Conservation (phyloP, 768 basidiomycete species). For the Rhodotorula toruloides region DNA sequence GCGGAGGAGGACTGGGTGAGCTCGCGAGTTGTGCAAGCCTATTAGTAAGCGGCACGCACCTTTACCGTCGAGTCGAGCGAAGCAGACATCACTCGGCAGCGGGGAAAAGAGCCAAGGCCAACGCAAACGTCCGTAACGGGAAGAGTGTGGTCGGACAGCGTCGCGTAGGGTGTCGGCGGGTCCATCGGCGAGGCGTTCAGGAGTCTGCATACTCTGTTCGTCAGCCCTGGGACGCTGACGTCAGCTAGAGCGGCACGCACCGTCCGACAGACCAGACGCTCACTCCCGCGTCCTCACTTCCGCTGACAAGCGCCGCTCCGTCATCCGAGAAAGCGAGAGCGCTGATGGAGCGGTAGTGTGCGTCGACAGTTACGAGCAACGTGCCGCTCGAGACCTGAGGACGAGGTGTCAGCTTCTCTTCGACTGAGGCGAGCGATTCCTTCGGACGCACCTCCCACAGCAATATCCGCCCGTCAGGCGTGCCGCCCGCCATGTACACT, state of each 20-base stretch:
- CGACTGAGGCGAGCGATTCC: not conserved
- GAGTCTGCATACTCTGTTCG: too few relatives aligned
- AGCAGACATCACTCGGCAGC: conserved; percentile 69
- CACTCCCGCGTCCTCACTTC: conserved; percentile 83
- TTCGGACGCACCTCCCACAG: conserved; percentile 79
- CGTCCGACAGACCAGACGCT: conserved; percentile 84
- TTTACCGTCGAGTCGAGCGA: conserved; percentile 88
- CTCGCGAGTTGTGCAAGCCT: not conserved
- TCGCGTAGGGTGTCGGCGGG: conserved; percentile 61
- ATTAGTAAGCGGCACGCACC: conserved; percentile 51
- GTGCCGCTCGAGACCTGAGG: conserved; percentile 54
- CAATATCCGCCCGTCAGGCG: conserved; percentile 79
- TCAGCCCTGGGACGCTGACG: too few relatives aligned
- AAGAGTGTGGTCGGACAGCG: conserved; percentile 84
- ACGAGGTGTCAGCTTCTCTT: not conserved
- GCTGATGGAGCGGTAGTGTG: conserved; percentile 85
- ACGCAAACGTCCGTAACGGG: conserved; percentile 75
- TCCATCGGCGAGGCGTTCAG: conserved; percentile 27
- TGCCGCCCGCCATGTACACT: conserved; percentile 78
- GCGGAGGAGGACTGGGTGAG: conserved; percentile 9
- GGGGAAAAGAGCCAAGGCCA: conserved; percentile 73
- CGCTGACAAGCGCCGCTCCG: conserved; percentile 71
- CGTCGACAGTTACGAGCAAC: conserved; percentile 81
- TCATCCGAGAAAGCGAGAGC: conserved; percentile 78
- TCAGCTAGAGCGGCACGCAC: conserved; percentile 50